Evolutionary conservation across 1,139 yeast genomes (phyloP).

Genomic region (Yamadazyma mexicana): DNA sequence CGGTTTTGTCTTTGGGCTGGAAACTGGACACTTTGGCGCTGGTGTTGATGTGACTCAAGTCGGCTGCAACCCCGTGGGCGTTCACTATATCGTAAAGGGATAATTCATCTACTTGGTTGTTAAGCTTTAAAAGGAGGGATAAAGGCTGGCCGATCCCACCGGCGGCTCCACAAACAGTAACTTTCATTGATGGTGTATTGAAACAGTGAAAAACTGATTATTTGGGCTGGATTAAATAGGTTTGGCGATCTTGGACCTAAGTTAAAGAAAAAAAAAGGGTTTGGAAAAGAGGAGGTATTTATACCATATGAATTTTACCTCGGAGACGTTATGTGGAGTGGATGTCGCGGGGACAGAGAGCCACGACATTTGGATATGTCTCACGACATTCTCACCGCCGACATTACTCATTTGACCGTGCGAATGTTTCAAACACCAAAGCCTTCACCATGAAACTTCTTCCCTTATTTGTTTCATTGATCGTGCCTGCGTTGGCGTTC

Average conservation of each 20-base stretch:
- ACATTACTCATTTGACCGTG: no score
- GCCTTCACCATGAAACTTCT: not conserved
- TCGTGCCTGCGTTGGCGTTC: constrained; percentile 17
- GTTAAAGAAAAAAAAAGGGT: not conserved
- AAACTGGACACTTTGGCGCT: constrained; percentile 56
- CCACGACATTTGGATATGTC: not conserved
- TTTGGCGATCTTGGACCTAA: no score
- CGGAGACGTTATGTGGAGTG: no score
- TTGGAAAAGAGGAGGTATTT: not conserved
- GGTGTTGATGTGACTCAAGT: constrained; percentile 69
- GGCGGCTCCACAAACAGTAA: constrained; percentile 75
- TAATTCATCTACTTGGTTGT: constrained; percentile 53
- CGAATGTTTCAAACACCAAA: no score
- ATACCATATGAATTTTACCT: constrained; percentile 3
- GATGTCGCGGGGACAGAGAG: no score
- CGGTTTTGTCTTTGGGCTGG: constrained; percentile 52
- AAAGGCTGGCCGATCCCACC: constrained; percentile 83
- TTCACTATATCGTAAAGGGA: constrained; percentile 67
- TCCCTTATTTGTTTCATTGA: not conserved
- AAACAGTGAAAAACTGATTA: no score
- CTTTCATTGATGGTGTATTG: no score
- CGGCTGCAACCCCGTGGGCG: constrained; percentile 73
- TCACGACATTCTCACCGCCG: no score
- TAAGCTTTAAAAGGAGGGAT: constrained; percentile 61
- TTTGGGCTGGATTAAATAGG: no score